Evolutionary conservation across 169 alveolate genomes (phyloP).

Genomic region (Cryptosporidium viatorum): DNA sequence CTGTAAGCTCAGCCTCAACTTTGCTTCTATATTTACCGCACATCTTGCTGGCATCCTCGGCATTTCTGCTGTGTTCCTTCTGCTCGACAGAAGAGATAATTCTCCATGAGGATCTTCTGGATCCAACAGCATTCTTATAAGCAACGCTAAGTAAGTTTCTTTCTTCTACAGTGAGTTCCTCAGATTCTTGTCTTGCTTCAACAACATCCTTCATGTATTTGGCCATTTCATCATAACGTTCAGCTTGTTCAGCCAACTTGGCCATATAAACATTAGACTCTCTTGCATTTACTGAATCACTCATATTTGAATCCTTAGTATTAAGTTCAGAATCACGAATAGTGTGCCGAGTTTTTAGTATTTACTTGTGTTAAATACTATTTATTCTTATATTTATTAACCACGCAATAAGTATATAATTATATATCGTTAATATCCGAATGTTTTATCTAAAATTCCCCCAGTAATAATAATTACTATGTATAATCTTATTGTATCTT

Average conservation of each 20-base stretch:
- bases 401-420: constrained; percentile 3
- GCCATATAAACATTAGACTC: constrained; percentile 86
- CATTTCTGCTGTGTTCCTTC: constrained; percentile 95
- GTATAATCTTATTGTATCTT: constrained; percentile 11
- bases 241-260: constrained; percentile 99
- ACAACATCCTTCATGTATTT: constrained; percentile 84
- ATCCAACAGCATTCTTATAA: constrained; percentile 98
- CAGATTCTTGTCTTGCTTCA: constrained; percentile 79
- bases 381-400: background rate
- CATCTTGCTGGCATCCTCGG: constrained; percentile 88
- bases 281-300: constrained; percentile 55
- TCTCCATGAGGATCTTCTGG: constrained; percentile 98
- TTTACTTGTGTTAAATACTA: background rate
- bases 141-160: constrained; percentile 97
- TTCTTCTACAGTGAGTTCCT: constrained; percentile 94
- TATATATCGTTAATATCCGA: background rate
- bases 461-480: background rate
- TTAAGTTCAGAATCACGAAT: constrained; percentile 74
- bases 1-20: constrained; percentile 94
- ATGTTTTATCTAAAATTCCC: constrained; percentile 9
- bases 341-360: constrained; percentile 3
- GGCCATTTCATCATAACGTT: constrained; percentile 98
- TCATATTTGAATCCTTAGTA: constrained; percentile 21
- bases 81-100: constrained; percentile 95
- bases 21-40: constrained; percentile 93